Evolutionary conservation across 2,329 filamentous ascomycete species (phyloP).

Genomic region (Hysterium pulicare): DNA sequence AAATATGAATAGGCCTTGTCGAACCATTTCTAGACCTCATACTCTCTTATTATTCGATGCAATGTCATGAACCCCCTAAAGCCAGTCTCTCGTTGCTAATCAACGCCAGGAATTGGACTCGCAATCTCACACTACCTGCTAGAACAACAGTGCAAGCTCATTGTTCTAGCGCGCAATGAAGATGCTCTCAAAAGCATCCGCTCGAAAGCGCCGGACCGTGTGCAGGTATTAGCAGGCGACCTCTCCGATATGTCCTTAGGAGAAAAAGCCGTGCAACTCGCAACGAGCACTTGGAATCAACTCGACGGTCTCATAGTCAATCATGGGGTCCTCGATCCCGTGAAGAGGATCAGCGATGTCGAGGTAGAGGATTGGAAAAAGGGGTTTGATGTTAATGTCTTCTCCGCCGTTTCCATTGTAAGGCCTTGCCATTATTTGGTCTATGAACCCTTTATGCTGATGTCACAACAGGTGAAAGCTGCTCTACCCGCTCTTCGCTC

Average conservation of each 20-base stretch:
- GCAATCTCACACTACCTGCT: conserved; percentile 60
- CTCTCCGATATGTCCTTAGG: conserved; percentile 54
- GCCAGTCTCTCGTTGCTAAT: neutral
- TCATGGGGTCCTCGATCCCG: conserved; percentile 76
- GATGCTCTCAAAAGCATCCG: conserved; percentile 50
- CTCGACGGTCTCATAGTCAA: conserved; percentile 85
- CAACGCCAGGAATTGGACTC: conserved; percentile 55
- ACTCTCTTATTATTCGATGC: neutral
- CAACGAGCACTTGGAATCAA: conserved; percentile 64
- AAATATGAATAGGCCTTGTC: too few species aligned
- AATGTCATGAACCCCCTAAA: conserved; percentile 2
- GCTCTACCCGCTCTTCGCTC: conserved; percentile 66
- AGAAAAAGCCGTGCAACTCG: conserved; percentile 60
- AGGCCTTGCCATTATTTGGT: conserved; percentile 32
- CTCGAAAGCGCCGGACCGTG: conserved; percentile 50
- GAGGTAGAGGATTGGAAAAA: conserved; percentile 71
- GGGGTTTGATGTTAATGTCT: conserved; percentile 80
- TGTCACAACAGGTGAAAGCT: conserved; percentile 60
- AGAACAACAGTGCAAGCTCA: conserved; percentile 51
- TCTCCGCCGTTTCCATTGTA: conserved; percentile 77
- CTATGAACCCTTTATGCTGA: conserved; percentile 16
- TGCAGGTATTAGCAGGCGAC: conserved; percentile 58
- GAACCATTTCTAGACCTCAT: neutral
- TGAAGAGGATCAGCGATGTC: conserved; percentile 65
- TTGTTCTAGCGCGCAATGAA: conserved; percentile 56